Percentiles rank a stretch among this genome's conserved stretches.
phyloP scores from a whole-genome alignment of 1,139 yeast species.

The Geotrichum europaeum region DNA sequence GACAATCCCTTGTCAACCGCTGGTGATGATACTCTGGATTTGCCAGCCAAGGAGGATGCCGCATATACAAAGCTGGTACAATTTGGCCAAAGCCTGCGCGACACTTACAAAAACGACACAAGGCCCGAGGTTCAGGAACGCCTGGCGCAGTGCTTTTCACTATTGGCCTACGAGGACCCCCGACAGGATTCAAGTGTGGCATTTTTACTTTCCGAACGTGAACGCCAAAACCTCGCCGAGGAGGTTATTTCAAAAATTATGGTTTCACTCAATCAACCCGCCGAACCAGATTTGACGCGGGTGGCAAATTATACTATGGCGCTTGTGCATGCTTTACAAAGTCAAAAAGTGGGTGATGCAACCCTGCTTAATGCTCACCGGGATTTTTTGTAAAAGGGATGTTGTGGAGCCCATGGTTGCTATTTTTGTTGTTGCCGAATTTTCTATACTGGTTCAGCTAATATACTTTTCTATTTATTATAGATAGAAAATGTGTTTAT shows the following conservation, averaged over 20 bases:
- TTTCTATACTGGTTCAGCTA: too few species aligned
- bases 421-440: not conserved
- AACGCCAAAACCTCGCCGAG: slow-evolving; percentile 39
- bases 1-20: slow-evolving; percentile 12
- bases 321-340: slow-evolving; percentile 33
- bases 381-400: not conserved
- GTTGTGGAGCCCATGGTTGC: not conserved
- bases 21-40: slow-evolving; percentile 5
- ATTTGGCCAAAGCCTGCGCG: slow-evolving; percentile 45
- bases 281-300: slow-evolving; percentile 36
- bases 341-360: slow-evolving; percentile 20
- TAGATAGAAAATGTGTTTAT: too few species aligned
- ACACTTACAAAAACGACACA: slow-evolving; percentile 34
- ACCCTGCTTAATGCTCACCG: not conserved
- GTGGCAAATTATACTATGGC: slow-evolving; percentile 36
- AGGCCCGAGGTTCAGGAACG: slow-evolving; percentile 31
- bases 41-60: slow-evolving; percentile 16
- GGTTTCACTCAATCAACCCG: slow-evolving; percentile 40
- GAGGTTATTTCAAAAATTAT: slow-evolving; percentile 42
- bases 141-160: slow-evolving; percentile 42
- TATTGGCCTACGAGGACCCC: slow-evolving; percentile 51
- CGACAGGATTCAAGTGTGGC: slow-evolving; percentile 34
- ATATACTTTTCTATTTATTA: too few species aligned
- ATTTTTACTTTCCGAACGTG: slow-evolving; percentile 35
- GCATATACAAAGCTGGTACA: slow-evolving; percentile 38